phyloP scores from a whole-genome alignment of 352 stramenopile species.

The Pythium brassicae region DNA sequence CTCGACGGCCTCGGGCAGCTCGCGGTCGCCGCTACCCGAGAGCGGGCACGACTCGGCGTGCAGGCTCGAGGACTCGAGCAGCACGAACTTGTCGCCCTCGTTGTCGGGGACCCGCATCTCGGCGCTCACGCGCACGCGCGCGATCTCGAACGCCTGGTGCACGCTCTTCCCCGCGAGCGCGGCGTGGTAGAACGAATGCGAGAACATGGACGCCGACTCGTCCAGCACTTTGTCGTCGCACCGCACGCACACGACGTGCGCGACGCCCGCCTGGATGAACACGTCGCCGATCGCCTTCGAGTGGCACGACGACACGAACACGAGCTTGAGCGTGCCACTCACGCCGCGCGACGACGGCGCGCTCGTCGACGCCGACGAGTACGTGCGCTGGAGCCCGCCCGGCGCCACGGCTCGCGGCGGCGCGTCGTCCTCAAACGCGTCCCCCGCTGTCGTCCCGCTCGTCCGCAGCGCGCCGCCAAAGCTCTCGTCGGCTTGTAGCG shows the following conservation, averaged over 20 bases:
- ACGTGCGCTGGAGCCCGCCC: constrained; percentile 10
- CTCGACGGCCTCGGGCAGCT: constrained; percentile 34
- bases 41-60: constrained; percentile 48
- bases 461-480: not conserved
- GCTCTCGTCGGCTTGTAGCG: constrained; percentile 13
- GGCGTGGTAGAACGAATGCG: constrained; percentile 77
- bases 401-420: not conserved
- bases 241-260: constrained; percentile 76
- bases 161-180: constrained; percentile 68
- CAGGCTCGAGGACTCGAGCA: constrained; percentile 64
- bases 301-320: constrained; percentile 81
- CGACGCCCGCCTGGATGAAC: constrained; percentile 71
- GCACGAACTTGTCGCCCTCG: constrained; percentile 76
- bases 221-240: constrained; percentile 65
- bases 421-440: constrained; percentile 6
- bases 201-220: constrained; percentile 71
- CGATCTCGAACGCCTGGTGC: constrained; percentile 71
- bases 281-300: constrained; percentile 74
- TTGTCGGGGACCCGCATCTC: constrained; percentile 58
- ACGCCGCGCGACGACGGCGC: constrained; percentile 19
- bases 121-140: constrained; percentile 60
- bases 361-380: constrained; percentile 24
- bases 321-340: constrained; percentile 57
- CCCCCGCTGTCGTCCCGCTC: not conserved
- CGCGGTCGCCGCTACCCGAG: constrained; percentile 14